phyloP scores from a whole-genome alignment of 139 green algal genomes.

The Klebsormidium nitens region DNA sequence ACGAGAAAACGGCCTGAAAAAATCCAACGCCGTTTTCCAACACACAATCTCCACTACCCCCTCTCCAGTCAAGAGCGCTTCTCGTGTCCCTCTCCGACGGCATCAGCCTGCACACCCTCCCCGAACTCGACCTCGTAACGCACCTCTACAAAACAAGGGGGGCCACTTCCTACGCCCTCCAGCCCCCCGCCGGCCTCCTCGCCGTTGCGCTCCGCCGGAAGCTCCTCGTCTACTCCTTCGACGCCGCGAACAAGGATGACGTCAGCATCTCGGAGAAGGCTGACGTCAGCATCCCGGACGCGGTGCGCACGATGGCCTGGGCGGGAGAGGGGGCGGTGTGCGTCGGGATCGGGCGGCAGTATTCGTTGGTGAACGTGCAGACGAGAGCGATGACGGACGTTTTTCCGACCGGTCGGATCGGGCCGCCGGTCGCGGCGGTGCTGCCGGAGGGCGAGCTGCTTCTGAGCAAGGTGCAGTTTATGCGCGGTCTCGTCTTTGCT shows the following conservation, averaged over 20 bases:
- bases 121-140: constrained; percentile 19
- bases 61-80: constrained; percentile 11
- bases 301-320: constrained; percentile 26
- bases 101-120: constrained; percentile 15
- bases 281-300: constrained; percentile 13
- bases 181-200: constrained; percentile 12
- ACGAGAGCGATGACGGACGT: constrained; percentile 16
- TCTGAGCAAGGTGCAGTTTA: constrained; percentile 43
- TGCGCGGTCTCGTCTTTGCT: no score
- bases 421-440: constrained; percentile 13
- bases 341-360: constrained; percentile 8
- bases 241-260: not conserved
- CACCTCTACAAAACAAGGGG: constrained; percentile 28
- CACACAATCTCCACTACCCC: no score
- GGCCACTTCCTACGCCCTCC: constrained; percentile 26
- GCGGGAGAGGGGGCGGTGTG: constrained; percentile 9
- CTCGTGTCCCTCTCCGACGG: constrained; percentile 21
- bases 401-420: constrained; percentile 8
- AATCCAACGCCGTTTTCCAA: no score
- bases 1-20: no score
- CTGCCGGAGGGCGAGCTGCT: constrained; percentile 40
- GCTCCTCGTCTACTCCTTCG: constrained; percentile 14
- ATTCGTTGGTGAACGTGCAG: constrained; percentile 15
- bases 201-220: not conserved
- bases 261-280: constrained; percentile 15